Percentiles rank a stretch among this genome's conserved stretches.
These are phyloP conservation scores for Camellia lanceoleosa DNA, from an alignment of 148 eudicot species.

Conservation along the genomic window DNA sequence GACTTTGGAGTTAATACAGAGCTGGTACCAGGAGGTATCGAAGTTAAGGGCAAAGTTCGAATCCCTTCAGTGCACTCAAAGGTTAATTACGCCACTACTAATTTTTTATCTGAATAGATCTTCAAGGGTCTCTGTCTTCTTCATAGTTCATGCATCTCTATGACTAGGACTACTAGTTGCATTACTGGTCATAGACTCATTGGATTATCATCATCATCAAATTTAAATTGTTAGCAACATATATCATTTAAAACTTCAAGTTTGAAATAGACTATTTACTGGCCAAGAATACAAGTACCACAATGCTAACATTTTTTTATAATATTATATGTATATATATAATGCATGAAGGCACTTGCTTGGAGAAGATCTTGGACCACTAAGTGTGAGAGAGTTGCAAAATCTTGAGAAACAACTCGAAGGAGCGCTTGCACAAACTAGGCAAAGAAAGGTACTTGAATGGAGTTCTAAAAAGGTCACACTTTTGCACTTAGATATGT, in stretches of 20 bases:
- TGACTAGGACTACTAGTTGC: background rate
- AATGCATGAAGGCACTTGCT: constrained; percentile 62
- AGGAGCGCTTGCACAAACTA: constrained; percentile 69
- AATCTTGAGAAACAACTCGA: constrained; percentile 92
- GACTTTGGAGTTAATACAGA: constrained; percentile 34
- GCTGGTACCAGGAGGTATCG: constrained; percentile 77
- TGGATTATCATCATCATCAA: too few species aligned
- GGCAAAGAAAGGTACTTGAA: constrained; percentile 75
- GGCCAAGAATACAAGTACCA: background rate
- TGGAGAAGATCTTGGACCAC: constrained; percentile 82
- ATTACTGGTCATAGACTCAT: background rate
- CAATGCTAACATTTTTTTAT: background rate
- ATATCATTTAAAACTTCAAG: background rate
- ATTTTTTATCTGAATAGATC: background rate
- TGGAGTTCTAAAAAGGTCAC: background rate
- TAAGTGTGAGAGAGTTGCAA: constrained; percentile 76
- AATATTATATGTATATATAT: background rate
- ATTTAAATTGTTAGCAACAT: too few species aligned
- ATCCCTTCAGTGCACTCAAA: constrained; percentile 70
- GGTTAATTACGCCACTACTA: constrained; percentile 33
- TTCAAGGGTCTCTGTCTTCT: background rate
- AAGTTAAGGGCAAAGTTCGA: constrained; percentile 69
- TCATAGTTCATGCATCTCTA: background rate
- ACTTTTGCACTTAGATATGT: background rate
- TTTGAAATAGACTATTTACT: background rate